phyloP scores from a whole-genome alignment of 192 early-diverging fungal genomes.

The Pilobolus umbonatus region DNA sequence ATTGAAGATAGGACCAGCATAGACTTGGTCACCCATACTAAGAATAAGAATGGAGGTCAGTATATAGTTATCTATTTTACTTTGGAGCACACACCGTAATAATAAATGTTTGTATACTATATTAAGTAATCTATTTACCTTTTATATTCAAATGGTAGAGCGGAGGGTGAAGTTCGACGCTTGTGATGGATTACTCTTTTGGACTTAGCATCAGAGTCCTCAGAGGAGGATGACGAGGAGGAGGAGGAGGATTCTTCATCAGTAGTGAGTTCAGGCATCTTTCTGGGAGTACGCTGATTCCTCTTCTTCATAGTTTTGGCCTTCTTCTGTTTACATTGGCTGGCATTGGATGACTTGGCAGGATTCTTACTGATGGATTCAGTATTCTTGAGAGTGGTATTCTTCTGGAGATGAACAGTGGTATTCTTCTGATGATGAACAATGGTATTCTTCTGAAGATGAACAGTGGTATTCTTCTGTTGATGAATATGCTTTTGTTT shows the following conservation, averaged over 20 bases:
- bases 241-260: not conserved
- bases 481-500: no score
- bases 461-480: no score
- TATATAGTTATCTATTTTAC: not conserved
- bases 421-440: no score
- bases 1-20: slow-evolving; percentile 55
- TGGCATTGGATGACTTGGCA: no score
- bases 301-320: slow-evolving; percentile 6
- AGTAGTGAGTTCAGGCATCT: not conserved
- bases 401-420: no score
- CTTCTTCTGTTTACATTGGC: slow-evolving; percentile 11
- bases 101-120: no score
- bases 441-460: no score
- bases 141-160: slow-evolving; percentile 11
- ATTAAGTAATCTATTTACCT: not conserved
- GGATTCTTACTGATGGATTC: no score
- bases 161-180: not conserved
- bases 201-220: no score
- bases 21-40: slow-evolving; percentile 28
- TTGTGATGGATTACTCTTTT: no score
- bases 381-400: no score
- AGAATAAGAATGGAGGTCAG: not conserved
- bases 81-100: no score
- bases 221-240: slow-evolving; percentile 1
- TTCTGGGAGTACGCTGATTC: slow-evolving; percentile 3